Evolutionary conservation across 2,329 filamentous ascomycete species (phyloP), one percentile per base, ranked within the genome.

Genomic region (Pestalotiopsis sp.): DNA sequence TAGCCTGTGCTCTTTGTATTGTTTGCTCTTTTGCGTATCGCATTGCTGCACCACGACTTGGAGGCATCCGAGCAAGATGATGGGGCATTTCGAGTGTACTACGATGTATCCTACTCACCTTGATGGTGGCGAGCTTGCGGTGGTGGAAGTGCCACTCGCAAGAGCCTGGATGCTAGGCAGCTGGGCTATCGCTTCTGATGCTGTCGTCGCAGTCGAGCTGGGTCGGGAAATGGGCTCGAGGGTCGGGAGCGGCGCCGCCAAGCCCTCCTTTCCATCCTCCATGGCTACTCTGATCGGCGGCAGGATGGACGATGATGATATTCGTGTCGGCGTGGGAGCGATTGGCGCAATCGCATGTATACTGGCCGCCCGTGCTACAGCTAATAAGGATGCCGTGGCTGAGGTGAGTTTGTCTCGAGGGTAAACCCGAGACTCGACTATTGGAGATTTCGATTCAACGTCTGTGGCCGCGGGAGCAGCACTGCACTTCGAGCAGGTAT

Each of bases 211-310:
- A 2, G 83, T 83, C 39, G 86, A 86, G 72, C 81, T 83, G 25
- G 84, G 84, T 72, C 83, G 81, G 38, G 86, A 86, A 69, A 86
- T 83, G 20, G 83, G 80, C 70, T 88, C 86, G 57, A 83, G 75
- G 11, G 78, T 77, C 45, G 81, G 78, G 49, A 80, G 75, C 56
- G 81, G 76, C 59, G 80, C 73, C 66, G 82, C 81, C 39, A 79
- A 71, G 68, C 79, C 80, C 71, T 87, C 85, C 39, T 79, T 71
- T 68, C 79, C 80, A 72, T 87, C 85, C 74, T 87, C 85, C 83
- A 87, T 86, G 73, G 78, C 76, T 63, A 73, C 68, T 70, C 72
- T 75, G 52, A 75, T 72, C 49, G 73, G 69, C 14, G 74, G 73
- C 52, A 77, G 68, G 67, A 70, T 70, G 23, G 72, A 70, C 59